Evolutionary conservation across 768 basidiomycete species (phyloP).

Genomic region (Mycena alexandri): DNA sequence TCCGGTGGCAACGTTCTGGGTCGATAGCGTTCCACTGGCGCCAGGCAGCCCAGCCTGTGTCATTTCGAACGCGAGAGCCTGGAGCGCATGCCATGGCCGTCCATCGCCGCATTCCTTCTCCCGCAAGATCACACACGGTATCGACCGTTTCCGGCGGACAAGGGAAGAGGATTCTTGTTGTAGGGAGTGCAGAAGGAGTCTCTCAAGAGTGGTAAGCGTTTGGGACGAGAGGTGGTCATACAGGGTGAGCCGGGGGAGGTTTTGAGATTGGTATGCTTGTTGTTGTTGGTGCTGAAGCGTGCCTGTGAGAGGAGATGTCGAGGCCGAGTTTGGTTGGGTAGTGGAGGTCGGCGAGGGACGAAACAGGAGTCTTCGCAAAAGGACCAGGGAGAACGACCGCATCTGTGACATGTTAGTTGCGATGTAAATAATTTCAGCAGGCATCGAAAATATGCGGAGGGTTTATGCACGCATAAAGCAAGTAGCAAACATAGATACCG

Average conservation of each 20-base stretch:
- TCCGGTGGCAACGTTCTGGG: conserved; percentile 31
- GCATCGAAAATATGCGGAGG: no score
- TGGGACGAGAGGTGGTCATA: conserved; percentile 83
- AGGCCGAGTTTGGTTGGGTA: conserved; percentile 30
- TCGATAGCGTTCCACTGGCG: conserved; percentile 13
- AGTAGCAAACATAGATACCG: neutral
- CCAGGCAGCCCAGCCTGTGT: conserved; percentile 49
- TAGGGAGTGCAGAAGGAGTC: conserved; percentile 78
- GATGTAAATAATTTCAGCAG: neutral
- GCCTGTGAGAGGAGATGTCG: conserved; percentile 32
- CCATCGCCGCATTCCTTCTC: conserved; percentile 81
- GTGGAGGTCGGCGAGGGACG: conserved; percentile 60
- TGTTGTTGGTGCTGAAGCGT: conserved; percentile 38
- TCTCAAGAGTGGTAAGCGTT: conserved; percentile 76
- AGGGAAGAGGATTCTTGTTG: conserved; percentile 67
- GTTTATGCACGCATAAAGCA: no score
- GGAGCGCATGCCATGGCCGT: conserved; percentile 85
- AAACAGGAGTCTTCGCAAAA: conserved; percentile 84
- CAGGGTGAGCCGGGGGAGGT: conserved; percentile 62
- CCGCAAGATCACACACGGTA: conserved; percentile 81
- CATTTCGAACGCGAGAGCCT: conserved; percentile 79
- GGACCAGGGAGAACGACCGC: conserved; percentile 87
- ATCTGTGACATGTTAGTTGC: conserved; percentile 61
- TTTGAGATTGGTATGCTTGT: conserved; percentile 31
- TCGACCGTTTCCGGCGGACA: conserved; percentile 83